Conservation (phyloP, 2,329 filamentous ascomycete genomes). For the Xylariaceae sp. region DNA sequence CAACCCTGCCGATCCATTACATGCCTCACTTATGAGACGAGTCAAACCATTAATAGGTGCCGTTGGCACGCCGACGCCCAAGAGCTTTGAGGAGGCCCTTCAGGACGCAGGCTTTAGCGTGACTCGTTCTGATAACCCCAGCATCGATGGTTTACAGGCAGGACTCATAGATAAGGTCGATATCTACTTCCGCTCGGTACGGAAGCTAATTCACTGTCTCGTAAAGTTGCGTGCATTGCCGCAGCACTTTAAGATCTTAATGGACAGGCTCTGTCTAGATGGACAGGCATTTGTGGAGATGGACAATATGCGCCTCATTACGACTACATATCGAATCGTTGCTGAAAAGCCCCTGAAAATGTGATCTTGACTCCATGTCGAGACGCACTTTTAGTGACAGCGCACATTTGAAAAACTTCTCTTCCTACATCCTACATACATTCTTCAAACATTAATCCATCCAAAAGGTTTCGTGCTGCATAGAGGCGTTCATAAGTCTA, state of each 20-base stretch:
- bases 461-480: constrained; percentile 1
- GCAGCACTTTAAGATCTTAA: constrained; percentile 58
- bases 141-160: constrained; percentile 57
- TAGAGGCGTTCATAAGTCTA: constrained; percentile 10
- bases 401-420: not conserved
- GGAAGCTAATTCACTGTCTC: constrained; percentile 55
- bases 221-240: constrained; percentile 56
- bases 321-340: constrained; percentile 60
- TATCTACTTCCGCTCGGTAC: constrained; percentile 59
- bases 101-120: constrained; percentile 55
- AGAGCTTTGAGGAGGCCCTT: constrained; percentile 53
- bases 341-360: constrained; percentile 49
- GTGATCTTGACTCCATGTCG: not conserved
- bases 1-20: constrained; percentile 53
- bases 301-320: constrained; percentile 59
- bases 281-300: constrained; percentile 62
- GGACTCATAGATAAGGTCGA: constrained; percentile 62
- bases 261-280: constrained; percentile 60
- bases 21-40: constrained; percentile 58
- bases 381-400: not conserved
- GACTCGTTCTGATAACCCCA: constrained; percentile 57
- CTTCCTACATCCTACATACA: not conserved
- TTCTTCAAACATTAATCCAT: not conserved
- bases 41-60: constrained; percentile 63
- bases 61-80: constrained; percentile 59